Base-by-base conservation (phyloP, 1,284 basidiomycete species). In the Marasmius fiardii region DNA sequence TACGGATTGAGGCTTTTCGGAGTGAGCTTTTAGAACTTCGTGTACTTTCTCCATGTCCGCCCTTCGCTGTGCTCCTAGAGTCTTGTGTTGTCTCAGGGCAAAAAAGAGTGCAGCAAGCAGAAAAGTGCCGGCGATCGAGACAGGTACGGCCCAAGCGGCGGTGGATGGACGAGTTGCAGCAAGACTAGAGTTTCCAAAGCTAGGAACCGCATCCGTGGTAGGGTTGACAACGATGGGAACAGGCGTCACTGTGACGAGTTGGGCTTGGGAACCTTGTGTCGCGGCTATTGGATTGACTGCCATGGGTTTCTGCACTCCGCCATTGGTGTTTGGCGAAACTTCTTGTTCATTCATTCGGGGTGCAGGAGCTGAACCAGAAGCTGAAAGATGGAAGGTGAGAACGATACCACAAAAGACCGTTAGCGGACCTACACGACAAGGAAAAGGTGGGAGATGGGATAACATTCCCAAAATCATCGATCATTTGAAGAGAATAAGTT, bases 61-160 rank as follows among this genome's bases (percentile, higher is more conserved):
- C 39, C 37, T 51, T 20, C 54, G 51, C 48, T 61, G 57, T 50
- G 56, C 37, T 10, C 44, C 43, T 5, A 66, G 55, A 53, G 63
- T 66, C 16, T 64, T 62, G 26, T 64, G 64, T 41, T 65, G 65
- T 10, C 64, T 64, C 51, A 71, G 47, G 3, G 64, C 64, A 16
- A 78, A 62, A 12, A 63, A 64, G 34, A 63, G 60, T 0, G 76
- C 77, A 24, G 71, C 60, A 20, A 80, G 57, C 34, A 78, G 58
- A 57, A 80, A 71, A 20, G 67, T 68, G 28, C 67, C 68, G 20
- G 78, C 69, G 53, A 77, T 67, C 3, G 76, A 73, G 34, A 81
- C 68, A 1, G 78, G 79, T 20, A 79, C 69, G 14, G 74, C 77
- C 52, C 75, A 71, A 1, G 77, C 76, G 0, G 72, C 75, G 24